Evolutionary conservation across 148 eudicot species (phyloP), one percentile per base, ranked within the genome.

Genomic region (Simmondsia chinensis): DNA sequence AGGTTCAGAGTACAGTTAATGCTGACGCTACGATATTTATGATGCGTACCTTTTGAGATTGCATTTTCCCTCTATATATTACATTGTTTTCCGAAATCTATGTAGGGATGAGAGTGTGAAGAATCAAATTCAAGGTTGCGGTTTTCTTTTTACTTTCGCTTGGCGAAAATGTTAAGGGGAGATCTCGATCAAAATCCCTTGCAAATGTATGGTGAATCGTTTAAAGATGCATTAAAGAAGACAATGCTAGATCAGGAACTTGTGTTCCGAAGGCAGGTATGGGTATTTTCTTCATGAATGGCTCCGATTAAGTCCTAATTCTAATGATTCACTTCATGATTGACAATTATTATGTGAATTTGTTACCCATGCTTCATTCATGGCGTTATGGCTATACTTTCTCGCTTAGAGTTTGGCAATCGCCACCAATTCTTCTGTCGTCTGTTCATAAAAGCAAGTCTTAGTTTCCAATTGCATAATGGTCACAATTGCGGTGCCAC

Each of bases 211-310:
- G 20, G 54, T 14, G 62, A 56, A 53, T 57, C 78, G 14, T 40
- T 41, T 5, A 58, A 57, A 53, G 61, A 69, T 36, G 36, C 33
- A 60, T 47, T 74, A 21, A 69, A 58, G 66, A 69, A 54, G 49
- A 69, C 47, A 31, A 77, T 82, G 74, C 57, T 75, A 42, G 62
- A 63, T 48, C 93, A 75, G 51, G 82, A 78, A 57, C 53, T 54
- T 18, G 43, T 50, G 43, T 75, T 72, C 50, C 60, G 60, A 62
- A 63, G 64, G 26, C 93, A 82, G 79, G 93, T 82, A 57, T 25
- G 17, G 43, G 34, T 26, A 23, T 12, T 7, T 6, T 30, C 25
- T 33, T 18, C n/a, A 13, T 6, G 14, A 17, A n/a, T n/a, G n/a
- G n/a, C n/a, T n/a, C n/a, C n/a, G n/a, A n/a, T n/a, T n/a, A n/a